phyloP scores from a whole-genome alignment of 805 yeast genomes.

The Ogataea trehalophila region DNA sequence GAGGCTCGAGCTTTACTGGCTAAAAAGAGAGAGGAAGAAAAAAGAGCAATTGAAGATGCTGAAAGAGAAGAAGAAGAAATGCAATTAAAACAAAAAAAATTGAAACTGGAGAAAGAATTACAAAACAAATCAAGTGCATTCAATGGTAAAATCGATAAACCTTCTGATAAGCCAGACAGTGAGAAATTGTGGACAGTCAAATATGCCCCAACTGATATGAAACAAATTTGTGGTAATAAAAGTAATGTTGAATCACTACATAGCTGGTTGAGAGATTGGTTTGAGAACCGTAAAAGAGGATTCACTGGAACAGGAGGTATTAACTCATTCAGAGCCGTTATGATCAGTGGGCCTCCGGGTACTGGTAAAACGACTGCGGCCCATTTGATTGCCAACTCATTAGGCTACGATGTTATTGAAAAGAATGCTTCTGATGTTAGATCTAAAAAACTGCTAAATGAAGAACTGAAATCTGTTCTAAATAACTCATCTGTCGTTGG shows the following conservation, averaged over 20 bases:
- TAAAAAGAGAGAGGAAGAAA: conserved; percentile 68
- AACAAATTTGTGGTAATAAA: conserved; percentile 90
- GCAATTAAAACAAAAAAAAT: conserved; percentile 27
- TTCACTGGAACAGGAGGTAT: conserved; percentile 61
- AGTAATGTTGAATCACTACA: conserved; percentile 60
- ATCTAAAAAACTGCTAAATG: conserved; percentile 70
- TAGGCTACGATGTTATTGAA: conserved; percentile 72
- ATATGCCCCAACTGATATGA: conserved; percentile 76
- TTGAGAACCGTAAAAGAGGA: conserved; percentile 45
- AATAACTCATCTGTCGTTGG: conserved; percentile 83
- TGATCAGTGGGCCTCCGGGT: conserved; percentile 86
- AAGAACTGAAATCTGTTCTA: conserved; percentile 63
- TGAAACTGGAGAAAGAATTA: conserved; percentile 23
- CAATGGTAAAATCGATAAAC: conserved; percentile 17
- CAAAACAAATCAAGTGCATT: background rate
- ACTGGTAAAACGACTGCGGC: conserved; percentile 84
- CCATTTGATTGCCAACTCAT: conserved; percentile 60
- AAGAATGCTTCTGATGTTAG: conserved; percentile 88
- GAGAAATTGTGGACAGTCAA: conserved; percentile 88
- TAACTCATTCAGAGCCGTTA: conserved; percentile 72
- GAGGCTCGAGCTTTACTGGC: conserved; percentile 68
- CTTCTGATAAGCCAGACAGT: conserved; percentile 39
- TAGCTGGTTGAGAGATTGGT: conserved; percentile 80
- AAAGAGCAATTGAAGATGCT: conserved; percentile 47
- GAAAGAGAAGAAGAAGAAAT: conserved; percentile 37